Percentiles rank a stretch among this genome's conserved stretches.
Evolutionary conservation across 2,329 filamentous ascomycete species (phyloP).

Genomic region (Aureobasidium subglaciale): DNA sequence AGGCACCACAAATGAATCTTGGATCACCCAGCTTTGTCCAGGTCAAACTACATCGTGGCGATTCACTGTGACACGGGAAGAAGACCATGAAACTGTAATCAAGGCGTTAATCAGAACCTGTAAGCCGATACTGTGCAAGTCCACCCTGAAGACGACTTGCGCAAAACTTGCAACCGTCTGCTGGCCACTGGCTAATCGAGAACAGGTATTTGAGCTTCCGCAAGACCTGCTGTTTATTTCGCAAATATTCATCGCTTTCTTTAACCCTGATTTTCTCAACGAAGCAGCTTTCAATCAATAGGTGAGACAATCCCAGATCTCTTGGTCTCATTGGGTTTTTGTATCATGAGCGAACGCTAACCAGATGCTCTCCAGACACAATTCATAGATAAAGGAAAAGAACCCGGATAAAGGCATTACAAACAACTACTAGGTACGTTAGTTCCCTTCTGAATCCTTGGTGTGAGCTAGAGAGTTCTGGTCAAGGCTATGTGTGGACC

Average conservation of each 20-base stretch:
- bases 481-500: not conserved
- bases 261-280: not conserved
- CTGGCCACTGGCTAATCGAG: not conserved
- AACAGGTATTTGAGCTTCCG: conserved; percentile 3
- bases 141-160: not conserved
- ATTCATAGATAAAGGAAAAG: conserved; percentile 7
- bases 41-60: not conserved
- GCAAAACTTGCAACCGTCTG: not conserved
- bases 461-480: not conserved
- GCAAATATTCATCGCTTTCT: not conserved
- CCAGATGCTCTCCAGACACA: not conserved
- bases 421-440: conserved; percentile 6
- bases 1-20: conserved; percentile 5
- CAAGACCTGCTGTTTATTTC: not conserved
- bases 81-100: conserved; percentile 4
- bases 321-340: not conserved
- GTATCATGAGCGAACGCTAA: not conserved
- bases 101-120: not conserved
- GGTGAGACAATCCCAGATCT: not conserved
- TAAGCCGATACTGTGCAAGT: not conserved
- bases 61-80: not conserved
- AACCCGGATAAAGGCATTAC: not conserved
- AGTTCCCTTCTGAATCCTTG: not conserved
- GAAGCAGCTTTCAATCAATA: not conserved
- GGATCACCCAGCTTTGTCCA: not conserved